These are phyloP conservation scores for Suillus subalutaceus DNA, from an alignment of 768 basidiomycete species.

Conservation along the genomic window DNA sequence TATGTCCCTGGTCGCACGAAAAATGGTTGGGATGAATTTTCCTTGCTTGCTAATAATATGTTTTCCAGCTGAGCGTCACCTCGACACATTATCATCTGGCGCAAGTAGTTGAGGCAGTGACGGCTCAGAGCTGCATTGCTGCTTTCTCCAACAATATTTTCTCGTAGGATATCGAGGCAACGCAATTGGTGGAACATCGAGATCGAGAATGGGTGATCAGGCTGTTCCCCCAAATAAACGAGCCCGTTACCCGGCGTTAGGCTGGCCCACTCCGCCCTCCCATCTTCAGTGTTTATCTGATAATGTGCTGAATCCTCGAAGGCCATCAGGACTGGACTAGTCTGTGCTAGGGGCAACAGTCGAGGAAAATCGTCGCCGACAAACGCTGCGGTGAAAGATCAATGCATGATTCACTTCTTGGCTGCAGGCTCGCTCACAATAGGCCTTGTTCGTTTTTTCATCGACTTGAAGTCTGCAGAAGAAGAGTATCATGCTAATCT, in stretches of 20 bases:
- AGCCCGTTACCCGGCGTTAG: conserved; percentile 28
- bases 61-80: conserved; percentile 35
- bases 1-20: not conserved
- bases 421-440: not conserved
- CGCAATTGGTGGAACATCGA: conserved; percentile 44
- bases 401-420: not conserved
- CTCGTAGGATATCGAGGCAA: conserved; percentile 42
- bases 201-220: conserved; percentile 33
- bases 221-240: conserved; percentile 27
- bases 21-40: not conserved
- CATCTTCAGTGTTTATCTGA: not conserved
- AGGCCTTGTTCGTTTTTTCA: not conserved
- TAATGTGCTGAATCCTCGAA: not conserved
- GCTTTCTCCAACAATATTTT: conserved; percentile 16
- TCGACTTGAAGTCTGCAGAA: not conserved
- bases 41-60: conserved; percentile 4
- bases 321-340: not conserved
- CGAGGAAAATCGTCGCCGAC: not conserved
- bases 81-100: conserved; percentile 41
- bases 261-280: conserved; percentile 23
- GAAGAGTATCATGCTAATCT: not conserved
- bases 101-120: conserved; percentile 45
- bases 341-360: not conserved
- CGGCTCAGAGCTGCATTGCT: conserved; percentile 9
- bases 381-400: not conserved